Evolutionary conservation across 73 alveolate species (phyloP), one percentile per base, ranked within the genome.

Genomic region (Uronychia binucleata): DNA sequence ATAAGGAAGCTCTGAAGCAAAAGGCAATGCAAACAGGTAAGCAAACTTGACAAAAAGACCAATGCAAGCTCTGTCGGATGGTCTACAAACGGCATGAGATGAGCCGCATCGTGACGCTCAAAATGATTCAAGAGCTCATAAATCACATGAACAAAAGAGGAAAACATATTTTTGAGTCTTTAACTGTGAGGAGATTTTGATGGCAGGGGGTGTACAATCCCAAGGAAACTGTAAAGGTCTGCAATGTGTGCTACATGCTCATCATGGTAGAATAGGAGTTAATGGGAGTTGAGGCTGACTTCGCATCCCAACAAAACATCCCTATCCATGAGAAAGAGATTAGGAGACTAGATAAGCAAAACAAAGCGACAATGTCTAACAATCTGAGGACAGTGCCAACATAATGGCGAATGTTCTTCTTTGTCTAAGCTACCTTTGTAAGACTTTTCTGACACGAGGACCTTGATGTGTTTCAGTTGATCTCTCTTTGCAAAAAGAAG

Each of bases 231-330:
- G 81, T 86, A 28, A 74, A 82, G 30, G 91, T 88, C 0, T 88
- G 94, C 58, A 89, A 88, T 67, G 31, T 88, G 28, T 88, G 94
- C 67, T 88, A 83, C 34, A 78, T 59, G 88, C 88, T 88, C 19
- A 84, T 88, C 27, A 57, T 80, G 5, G 91, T 91, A 28, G 94
- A 88, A 58, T 30, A 46, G 0, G 80, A 88, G 32, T 57, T 88
- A 29, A 83, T 88, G 25, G 34, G 60, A n/a, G 74, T 79, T 30
- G 94, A 83, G 80, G 67, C 31, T 1, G 29, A 29, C 57, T 88
- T 88, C 74, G 94, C 94, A 0, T 26, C 30, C 28, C 27, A 28
- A 29, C 77, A 82, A 60, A 84, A 84, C 57, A 88, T 88, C 28
- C 94, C 94, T 0, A 57, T 46, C 19, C 77, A 29, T 83, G 82